Conservation (phyloP, 73 alveolate species). For the Diophrys appendiculata region DNA sequence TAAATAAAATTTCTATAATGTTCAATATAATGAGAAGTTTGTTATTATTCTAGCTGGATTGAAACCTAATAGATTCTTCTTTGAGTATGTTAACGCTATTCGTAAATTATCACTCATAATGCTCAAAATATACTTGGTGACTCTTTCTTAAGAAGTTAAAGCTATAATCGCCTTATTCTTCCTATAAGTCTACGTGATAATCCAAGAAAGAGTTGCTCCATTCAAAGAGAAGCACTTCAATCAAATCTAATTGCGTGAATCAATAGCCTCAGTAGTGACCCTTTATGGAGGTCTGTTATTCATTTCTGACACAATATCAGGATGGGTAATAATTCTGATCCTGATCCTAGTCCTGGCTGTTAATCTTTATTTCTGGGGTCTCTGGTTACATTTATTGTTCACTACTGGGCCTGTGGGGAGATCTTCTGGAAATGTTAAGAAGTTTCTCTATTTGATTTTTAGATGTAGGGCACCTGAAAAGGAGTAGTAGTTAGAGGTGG, state of each 20-base stretch:
- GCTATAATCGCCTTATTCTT: neutral
- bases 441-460: too few relatives aligned
- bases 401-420: slow-evolving; percentile 1
- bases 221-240: neutral
- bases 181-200: neutral
- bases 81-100: neutral
- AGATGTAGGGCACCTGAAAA: too few relatives aligned
- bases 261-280: neutral
- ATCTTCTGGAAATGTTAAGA: too few relatives aligned
- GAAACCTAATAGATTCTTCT: neutral
- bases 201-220: neutral
- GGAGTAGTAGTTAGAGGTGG: too few relatives aligned
- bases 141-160: neutral
- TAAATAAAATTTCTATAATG: neutral
- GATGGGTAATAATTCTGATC: neutral
- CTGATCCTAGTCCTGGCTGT: neutral
- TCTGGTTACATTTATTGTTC: neutral
- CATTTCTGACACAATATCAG: neutral
- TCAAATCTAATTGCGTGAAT: neutral
- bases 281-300: neutral
- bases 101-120: neutral
- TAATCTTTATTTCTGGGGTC: neutral
- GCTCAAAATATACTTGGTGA: neutral
- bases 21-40: neutral
- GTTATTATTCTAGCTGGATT: neutral